These are phyloP conservation scores for Monoraphidium neglectum DNA, from an alignment of 139 green algal species.

Conservation along the genomic window DNA sequence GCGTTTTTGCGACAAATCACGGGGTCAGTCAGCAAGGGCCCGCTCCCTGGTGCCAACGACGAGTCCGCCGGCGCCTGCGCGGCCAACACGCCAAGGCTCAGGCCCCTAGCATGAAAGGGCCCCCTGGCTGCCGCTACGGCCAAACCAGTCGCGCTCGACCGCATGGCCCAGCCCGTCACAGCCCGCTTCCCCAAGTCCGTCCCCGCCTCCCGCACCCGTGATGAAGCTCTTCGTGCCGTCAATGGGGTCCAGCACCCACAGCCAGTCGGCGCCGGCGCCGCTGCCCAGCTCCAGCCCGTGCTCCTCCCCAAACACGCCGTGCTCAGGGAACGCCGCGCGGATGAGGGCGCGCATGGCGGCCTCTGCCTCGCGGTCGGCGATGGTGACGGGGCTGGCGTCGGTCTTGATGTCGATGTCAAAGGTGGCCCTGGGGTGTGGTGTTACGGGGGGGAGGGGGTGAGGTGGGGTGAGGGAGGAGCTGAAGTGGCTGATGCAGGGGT, in stretches of 20 bases:
- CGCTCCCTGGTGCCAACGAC: neutral
- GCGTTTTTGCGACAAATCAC: neutral
- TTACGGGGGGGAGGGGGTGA: neutral
- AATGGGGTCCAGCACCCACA: constrained; percentile 98
- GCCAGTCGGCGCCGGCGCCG: constrained; percentile 53
- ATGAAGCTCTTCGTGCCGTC: constrained; percentile 99
- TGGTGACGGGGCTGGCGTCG: constrained; percentile 83
- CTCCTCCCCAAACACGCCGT: constrained; percentile 94
- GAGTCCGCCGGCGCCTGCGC: neutral
- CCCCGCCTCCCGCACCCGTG: constrained; percentile 69
- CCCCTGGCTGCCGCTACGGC: too few species aligned
- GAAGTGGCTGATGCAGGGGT: too few species aligned
- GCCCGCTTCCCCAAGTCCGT: too few species aligned
- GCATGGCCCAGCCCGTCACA: too few species aligned
- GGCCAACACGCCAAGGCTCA: neutral
- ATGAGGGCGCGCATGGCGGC: constrained; percentile 75
- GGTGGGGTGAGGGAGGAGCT: neutral
- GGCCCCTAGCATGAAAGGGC: neutral
- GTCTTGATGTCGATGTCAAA: constrained; percentile 82
- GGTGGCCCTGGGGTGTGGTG: constrained; percentile 34
- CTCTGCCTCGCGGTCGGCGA: constrained; percentile 84
- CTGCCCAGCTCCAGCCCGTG: constrained; percentile 56
- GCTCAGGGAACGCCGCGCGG: constrained; percentile 56
- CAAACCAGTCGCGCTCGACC: too few species aligned
- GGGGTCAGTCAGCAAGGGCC: neutral